These are phyloP conservation scores for Blakeslea trispora DNA, from an alignment of 371 early-diverging fungal genomes.

Conservation along the genomic window DNA sequence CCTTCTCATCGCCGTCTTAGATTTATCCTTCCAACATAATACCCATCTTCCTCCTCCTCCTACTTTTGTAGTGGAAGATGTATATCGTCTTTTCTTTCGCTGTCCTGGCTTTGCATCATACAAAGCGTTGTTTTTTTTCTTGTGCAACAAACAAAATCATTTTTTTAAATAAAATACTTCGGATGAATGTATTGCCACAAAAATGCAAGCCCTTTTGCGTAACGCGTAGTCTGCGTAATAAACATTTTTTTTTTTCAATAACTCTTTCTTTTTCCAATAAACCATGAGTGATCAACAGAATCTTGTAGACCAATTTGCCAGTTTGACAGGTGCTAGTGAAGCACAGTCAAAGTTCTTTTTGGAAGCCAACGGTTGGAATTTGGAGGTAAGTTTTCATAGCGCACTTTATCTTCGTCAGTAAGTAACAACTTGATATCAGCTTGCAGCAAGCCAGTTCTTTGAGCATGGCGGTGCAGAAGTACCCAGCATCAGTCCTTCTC, in stretches of 20 bases:
- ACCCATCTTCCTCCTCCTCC: too few relatives aligned
- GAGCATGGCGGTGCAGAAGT: constrained; percentile 12
- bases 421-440: constrained; percentile 10
- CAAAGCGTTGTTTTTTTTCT: too few relatives aligned
- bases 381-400: constrained; percentile 51
- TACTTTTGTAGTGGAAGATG: too few relatives aligned
- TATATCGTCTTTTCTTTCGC: too few relatives aligned
- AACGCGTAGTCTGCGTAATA: neutral
- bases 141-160: too few relatives aligned
- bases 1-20: too few relatives aligned
- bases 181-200: too few relatives aligned
- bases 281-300: constrained; percentile 58
- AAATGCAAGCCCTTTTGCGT: neutral
- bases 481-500: constrained; percentile 1
- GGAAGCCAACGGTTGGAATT: constrained; percentile 75
- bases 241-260: neutral
- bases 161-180: too few relatives aligned
- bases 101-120: too few relatives aligned
- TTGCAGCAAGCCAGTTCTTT: constrained; percentile 32
- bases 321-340: constrained; percentile 55
- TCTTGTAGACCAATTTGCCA: constrained; percentile 63
- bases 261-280: neutral
- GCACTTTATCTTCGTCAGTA: neutral
- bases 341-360: constrained; percentile 74
- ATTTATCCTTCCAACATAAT: too few relatives aligned